Evolutionary conservation across 345 rosid species (phyloP).

Genomic region (Pistacia integerrima): DNA sequence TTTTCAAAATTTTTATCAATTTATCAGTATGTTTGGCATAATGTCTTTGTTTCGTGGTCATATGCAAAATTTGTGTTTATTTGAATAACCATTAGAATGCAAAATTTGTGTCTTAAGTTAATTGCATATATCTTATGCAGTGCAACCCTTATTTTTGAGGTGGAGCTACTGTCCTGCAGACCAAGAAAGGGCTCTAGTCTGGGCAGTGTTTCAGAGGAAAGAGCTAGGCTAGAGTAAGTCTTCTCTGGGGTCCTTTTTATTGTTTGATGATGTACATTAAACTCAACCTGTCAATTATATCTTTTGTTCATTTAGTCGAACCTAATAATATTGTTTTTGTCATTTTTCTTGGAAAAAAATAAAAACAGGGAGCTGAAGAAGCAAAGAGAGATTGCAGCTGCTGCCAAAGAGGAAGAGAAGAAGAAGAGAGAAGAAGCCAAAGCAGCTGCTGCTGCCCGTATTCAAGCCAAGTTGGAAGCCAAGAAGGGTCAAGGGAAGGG

Average conservation of each 20-base stretch:
- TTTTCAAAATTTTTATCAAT: neutral
- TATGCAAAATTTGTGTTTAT: neutral
- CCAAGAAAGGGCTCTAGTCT: slow-evolving; percentile 82
- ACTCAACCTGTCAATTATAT: neutral
- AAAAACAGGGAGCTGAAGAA: slow-evolving; percentile 81
- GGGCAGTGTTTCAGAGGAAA: slow-evolving; percentile 72
- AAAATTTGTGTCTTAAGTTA: neutral
- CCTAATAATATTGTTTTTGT: neutral
- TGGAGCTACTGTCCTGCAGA: slow-evolving; percentile 75
- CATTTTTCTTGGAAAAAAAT: neutral
- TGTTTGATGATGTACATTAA: neutral
- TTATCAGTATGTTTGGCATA: neutral
- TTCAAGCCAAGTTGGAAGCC: slow-evolving; percentile 85
- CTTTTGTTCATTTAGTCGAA: neutral
- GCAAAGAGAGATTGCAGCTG: slow-evolving; percentile 83
- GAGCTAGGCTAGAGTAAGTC: slow-evolving; percentile 91
- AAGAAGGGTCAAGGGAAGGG: slow-evolving; percentile 86
- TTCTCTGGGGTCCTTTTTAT: neutral
- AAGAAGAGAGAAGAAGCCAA: slow-evolving; percentile 91
- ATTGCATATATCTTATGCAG: slow-evolving; percentile 45
- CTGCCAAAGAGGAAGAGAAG: slow-evolving; percentile 79
- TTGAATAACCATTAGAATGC: neutral
- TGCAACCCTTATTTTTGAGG: slow-evolving; percentile 83
- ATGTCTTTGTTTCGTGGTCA: neutral
- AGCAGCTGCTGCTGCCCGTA: slow-evolving; percentile 89